Conservation (phyloP, 2,329 filamentous ascomycete species). For the Dendrostoma leiphaemia region DNA sequence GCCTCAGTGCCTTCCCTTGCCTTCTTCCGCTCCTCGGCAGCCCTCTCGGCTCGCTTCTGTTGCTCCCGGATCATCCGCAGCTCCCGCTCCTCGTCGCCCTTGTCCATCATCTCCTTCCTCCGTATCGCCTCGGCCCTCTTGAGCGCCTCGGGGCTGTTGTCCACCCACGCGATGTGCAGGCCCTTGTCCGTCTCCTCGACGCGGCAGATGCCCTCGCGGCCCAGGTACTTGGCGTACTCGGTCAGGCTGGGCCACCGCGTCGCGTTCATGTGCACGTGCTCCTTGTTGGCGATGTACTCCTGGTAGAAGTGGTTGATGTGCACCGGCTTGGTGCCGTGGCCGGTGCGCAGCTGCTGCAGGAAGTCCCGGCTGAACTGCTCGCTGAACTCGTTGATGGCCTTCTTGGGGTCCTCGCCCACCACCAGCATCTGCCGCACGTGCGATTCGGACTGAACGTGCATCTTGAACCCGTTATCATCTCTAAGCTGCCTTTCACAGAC, state of each 20-base stretch:
- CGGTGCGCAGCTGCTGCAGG: conserved; percentile 70
- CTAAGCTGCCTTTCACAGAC: conserved; percentile 73
- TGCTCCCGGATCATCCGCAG: conserved; percentile 80
- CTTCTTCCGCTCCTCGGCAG: conserved; percentile 46
- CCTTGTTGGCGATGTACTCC: conserved; percentile 82
- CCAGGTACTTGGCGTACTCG: conserved; percentile 85
- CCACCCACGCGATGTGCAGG: conserved; percentile 84
- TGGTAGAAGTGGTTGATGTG: conserved; percentile 94
- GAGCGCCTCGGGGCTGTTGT: conserved; percentile 84
- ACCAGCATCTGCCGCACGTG: conserved; percentile 89
- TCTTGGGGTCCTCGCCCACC: conserved; percentile 83
- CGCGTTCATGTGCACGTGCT: conserved; percentile 91
- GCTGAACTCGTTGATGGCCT: conserved; percentile 78
- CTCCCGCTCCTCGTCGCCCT: conserved; percentile 87
- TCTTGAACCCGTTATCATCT: conserved; percentile 90
- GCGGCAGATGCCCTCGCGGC: conserved; percentile 80
- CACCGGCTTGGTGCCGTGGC: conserved; percentile 87
- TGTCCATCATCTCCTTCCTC: conserved; percentile 82
- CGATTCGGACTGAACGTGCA: conserved; percentile 79
- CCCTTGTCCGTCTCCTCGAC: conserved; percentile 90
- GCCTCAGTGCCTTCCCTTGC: conserved; percentile 37
- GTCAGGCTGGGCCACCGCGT: conserved; percentile 87
- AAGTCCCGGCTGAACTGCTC: conserved; percentile 81
- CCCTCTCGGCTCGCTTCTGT: conserved; percentile 70
- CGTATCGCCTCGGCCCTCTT: conserved; percentile 75